Evolutionary conservation across 2,329 filamentous ascomycete genomes (phyloP).

Genomic region (Bipolaris gigantea): DNA sequence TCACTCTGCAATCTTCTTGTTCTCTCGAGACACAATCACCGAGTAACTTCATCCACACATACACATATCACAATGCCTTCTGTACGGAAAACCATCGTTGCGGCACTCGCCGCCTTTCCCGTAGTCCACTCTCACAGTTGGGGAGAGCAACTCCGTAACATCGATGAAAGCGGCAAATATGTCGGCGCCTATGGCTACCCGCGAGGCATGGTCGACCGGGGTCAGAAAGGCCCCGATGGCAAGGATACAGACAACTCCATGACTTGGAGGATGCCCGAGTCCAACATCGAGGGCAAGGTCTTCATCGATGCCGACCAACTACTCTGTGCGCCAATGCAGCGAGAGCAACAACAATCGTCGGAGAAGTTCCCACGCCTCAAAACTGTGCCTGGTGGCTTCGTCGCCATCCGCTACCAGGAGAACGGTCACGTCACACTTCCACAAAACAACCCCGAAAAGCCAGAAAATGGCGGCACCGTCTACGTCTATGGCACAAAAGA

Average conservation of each 20-base stretch:
- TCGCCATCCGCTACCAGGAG: conserved; percentile 55
- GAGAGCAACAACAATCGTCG: conserved; percentile 55
- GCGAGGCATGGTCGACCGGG: conserved; percentile 68
- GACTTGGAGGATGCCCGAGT: conserved; percentile 54
- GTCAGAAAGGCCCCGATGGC: conserved; percentile 43
- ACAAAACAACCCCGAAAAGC: conserved; percentile 46
- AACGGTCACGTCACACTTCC: conserved; percentile 55
- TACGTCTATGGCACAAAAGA: conserved; percentile 55
- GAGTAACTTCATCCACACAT: background rate
- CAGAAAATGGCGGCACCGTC: conserved; percentile 49
- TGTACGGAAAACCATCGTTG: conserved; percentile 17
- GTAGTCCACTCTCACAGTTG: conserved; percentile 65
- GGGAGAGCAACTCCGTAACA: conserved; percentile 74
- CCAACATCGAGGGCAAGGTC: conserved; percentile 44
- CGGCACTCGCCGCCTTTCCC: conserved; percentile 25
- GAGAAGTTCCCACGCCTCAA: conserved; percentile 64
- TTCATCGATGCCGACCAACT: conserved; percentile 56
- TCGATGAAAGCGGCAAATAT: conserved; percentile 74
- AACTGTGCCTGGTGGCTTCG: conserved; percentile 52
- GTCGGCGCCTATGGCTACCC: conserved; percentile 71
- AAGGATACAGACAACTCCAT: conserved; percentile 63
- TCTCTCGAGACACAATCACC: background rate
- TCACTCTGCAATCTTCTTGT: background rate
- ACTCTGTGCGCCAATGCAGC: conserved; percentile 68
- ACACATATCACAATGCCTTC: conserved; percentile 22